These are phyloP conservation scores for Mycena rebaudengoi DNA, from an alignment of 768 basidiomycete species.

Conservation along the genomic window DNA sequence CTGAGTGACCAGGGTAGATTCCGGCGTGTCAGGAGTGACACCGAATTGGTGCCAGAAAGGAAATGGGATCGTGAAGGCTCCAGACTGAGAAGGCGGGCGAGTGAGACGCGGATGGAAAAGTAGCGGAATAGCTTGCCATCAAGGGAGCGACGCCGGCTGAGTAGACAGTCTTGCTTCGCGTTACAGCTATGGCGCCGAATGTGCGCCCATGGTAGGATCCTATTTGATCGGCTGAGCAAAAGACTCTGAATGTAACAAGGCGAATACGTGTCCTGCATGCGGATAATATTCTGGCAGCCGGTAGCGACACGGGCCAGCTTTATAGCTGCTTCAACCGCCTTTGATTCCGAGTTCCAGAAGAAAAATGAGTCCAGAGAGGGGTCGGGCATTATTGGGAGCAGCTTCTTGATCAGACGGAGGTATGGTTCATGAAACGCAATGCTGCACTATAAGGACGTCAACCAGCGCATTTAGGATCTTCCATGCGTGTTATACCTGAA, in stretches of 20 bases:
- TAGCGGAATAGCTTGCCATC: constrained; percentile 64
- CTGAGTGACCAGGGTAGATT: constrained; percentile 63
- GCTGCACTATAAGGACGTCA: constrained; percentile 67
- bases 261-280: constrained; percentile 79
- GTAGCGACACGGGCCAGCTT: constrained; percentile 88
- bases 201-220: constrained; percentile 93
- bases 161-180: constrained; percentile 92
- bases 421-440: constrained; percentile 90
- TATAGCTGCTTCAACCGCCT: constrained; percentile 89
- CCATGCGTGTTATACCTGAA: constrained; percentile 68
- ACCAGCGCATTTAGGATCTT: not conserved
- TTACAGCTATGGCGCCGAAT: constrained; percentile 91
- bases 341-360: constrained; percentile 96
- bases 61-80: constrained; percentile 82
- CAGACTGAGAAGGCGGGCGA: constrained; percentile 62
- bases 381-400: constrained; percentile 91
- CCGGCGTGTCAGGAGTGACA: constrained; percentile 60
- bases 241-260: not conserved
- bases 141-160: constrained; percentile 79
- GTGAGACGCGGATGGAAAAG: not conserved
- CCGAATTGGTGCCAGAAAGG: constrained; percentile 94
- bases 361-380: constrained; percentile 94
- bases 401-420: constrained; percentile 83
- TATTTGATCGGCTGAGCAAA: constrained; percentile 28
- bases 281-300: constrained; percentile 85